Evolutionary conservation across 495 filamentous ascomycete genomes (phyloP).

Genomic region (Penicillium silybi): DNA sequence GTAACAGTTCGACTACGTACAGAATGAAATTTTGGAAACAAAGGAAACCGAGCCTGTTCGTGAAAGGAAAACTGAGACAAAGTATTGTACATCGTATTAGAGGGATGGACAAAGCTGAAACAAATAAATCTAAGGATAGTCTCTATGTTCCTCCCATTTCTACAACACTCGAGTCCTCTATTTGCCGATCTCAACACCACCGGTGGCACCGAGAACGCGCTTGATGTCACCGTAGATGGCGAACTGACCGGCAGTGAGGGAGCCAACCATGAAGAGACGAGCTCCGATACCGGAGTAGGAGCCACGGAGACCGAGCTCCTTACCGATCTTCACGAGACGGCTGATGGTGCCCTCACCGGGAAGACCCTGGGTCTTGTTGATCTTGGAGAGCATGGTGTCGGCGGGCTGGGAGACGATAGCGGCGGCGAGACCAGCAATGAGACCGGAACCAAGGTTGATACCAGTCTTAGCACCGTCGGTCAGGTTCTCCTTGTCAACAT

Average conservation of each 20-base stretch:
- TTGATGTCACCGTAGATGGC: conserved; percentile 81
- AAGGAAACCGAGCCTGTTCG: conserved; percentile 27
- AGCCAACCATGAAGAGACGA: conserved; percentile 56
- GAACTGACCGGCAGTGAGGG: conserved; percentile 88
- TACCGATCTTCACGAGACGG: conserved; percentile 92
- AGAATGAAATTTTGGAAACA: conserved; percentile 6
- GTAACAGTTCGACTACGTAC: not conserved
- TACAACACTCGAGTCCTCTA: conserved; percentile 26
- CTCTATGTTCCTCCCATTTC: conserved; percentile 34
- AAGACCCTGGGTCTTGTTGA: conserved; percentile 98
- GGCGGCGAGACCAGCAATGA: conserved; percentile 96
- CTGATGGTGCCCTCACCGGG: conserved; percentile 90
- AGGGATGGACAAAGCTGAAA: conserved; percentile 28
- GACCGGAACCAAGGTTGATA: conserved; percentile 92
- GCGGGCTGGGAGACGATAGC: conserved; percentile 95
- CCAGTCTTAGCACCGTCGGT: conserved; percentile 73
- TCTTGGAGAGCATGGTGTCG: conserved; percentile 99
- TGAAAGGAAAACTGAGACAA: conserved; percentile 30
- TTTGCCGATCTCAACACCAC: conserved; percentile 75
- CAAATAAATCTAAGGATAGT: conserved; percentile 34
- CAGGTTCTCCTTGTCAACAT: conserved; percentile 71
- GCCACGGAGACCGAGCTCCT: conserved; percentile 88
- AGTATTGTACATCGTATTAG: conserved; percentile 31
- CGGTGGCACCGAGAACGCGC: conserved; percentile 59
- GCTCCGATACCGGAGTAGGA: conserved; percentile 90